Conservation (phyloP, 2,329 filamentous ascomycete genomes). For the Hypoxylon sp. region DNA sequence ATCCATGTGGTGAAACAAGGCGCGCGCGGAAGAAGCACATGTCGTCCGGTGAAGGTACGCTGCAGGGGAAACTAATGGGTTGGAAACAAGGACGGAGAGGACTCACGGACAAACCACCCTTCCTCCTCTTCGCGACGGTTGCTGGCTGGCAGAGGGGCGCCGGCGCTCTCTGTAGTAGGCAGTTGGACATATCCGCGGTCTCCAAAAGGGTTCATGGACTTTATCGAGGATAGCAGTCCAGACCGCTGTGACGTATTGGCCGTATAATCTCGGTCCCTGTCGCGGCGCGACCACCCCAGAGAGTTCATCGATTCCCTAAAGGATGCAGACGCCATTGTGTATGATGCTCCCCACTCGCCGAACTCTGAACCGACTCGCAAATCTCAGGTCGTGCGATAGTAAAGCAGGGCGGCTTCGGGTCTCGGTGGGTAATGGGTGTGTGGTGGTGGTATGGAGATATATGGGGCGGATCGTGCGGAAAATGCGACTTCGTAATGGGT, state of each 20-base stretch:
- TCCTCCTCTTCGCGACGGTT: conserved; percentile 93
- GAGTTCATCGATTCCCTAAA: conserved; percentile 97
- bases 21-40: conserved; percentile 61
- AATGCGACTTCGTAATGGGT: conserved; percentile 46
- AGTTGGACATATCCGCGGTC: conserved; percentile 90
- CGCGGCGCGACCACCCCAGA: conserved; percentile 91
- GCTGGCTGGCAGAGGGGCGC: conserved; percentile 87
- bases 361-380: conserved; percentile 33
- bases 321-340: conserved; percentile 83
- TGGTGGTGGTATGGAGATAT: conserved; percentile 42
- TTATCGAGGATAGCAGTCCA: conserved; percentile 84
- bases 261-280: conserved; percentile 79
- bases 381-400: conserved; percentile 30
- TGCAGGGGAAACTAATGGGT: conserved; percentile 58
- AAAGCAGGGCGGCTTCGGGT: conserved; percentile 36
- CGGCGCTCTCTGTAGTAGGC: conserved; percentile 85
- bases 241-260: conserved; percentile 79
- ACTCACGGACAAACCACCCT: conserved; percentile 95
- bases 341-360: conserved; percentile 14
- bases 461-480: conserved; percentile 41
- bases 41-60: conserved; percentile 55
- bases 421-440: conserved; percentile 30
- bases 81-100: conserved; percentile 47
- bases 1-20: conserved; percentile 61
- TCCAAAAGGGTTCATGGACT: conserved; percentile 89